These are phyloP conservation scores for Bryoerythrophyllum caledonicum DNA, from an alignment of 225 moss, liverwort and hornwort genomes.

Conservation along the genomic window DNA sequence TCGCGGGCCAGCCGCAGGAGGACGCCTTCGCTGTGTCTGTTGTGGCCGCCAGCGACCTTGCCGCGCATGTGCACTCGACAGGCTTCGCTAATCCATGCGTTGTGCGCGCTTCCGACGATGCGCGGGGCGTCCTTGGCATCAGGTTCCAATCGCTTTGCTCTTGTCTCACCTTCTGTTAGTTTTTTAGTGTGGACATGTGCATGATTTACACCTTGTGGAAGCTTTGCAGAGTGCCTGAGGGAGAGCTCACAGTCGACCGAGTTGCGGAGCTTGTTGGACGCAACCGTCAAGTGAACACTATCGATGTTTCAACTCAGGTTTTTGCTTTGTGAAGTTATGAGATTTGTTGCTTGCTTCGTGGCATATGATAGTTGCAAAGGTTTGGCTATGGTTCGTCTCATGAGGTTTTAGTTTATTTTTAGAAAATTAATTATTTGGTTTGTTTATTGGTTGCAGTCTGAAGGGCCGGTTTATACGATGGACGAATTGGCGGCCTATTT, in stretches of 20 bases:
- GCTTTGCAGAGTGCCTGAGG: slow-evolving; percentile 59
- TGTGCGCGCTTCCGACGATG: slow-evolving; percentile 43
- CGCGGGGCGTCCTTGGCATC: slow-evolving; percentile 59
- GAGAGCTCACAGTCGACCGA: slow-evolving; percentile 57
- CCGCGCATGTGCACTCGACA: slow-evolving; percentile 47
- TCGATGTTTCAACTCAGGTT: slow-evolving; percentile 73
- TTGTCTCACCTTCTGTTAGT: no score
- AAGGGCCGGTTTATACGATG: slow-evolving; percentile 64
- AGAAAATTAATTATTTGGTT: background rate
- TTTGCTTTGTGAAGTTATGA: background rate
- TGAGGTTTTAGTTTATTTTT: background rate
- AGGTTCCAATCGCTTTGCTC: slow-evolving; percentile 31
- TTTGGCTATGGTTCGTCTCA: background rate
- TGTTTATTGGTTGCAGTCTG: slow-evolving; percentile 40
- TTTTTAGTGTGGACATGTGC: no score
- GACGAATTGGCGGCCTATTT: slow-evolving; percentile 64
- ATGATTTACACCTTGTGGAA: background rate
- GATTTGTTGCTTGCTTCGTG: background rate
- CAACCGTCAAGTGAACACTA: slow-evolving; percentile 60
- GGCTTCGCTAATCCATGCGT: slow-evolving; percentile 63
- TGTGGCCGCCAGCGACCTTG: slow-evolving; percentile 40
- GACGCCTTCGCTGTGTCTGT: slow-evolving; percentile 28
- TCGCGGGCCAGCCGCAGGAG: slow-evolving; percentile 44
- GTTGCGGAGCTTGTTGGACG: slow-evolving; percentile 64
- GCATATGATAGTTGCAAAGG: background rate